These are phyloP conservation scores for Sclerotinia trifoliorum DNA, from an alignment of 2,329 filamentous ascomycete genomes.

Conservation along the genomic window DNA sequence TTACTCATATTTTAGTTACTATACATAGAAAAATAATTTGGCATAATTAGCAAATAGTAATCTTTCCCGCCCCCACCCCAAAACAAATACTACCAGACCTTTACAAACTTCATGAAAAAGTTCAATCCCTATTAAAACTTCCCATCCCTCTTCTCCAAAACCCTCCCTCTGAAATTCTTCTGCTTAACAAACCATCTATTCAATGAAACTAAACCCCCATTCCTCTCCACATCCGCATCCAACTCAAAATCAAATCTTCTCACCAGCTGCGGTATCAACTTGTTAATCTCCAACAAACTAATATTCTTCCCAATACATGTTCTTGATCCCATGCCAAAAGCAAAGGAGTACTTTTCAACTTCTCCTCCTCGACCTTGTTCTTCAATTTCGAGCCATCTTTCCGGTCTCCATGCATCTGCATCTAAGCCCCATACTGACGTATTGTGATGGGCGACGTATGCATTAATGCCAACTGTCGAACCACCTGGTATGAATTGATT, in stretches of 20 bases:
- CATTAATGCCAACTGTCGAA: slow-evolving; percentile 40
- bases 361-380: slow-evolving; percentile 46
- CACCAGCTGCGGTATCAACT: slow-evolving; percentile 44
- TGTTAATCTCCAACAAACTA: slow-evolving; percentile 46
- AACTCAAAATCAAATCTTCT: slow-evolving; percentile 37
- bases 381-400: slow-evolving; percentile 49
- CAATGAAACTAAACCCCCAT: slow-evolving; percentile 26
- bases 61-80: too few relatives aligned
- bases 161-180: slow-evolving; percentile 32
- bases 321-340: slow-evolving; percentile 45
- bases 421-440: slow-evolving; percentile 50
- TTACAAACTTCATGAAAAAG: too few relatives aligned
- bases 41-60: too few relatives aligned
- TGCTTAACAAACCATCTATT: slow-evolving; percentile 39
- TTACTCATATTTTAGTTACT: too few relatives aligned
- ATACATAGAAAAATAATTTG: too few relatives aligned
- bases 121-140: neutral
- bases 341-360: slow-evolving; percentile 47
- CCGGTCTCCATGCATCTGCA: slow-evolving; percentile 49
- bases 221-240: slow-evolving; percentile 24
- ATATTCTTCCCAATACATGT: slow-evolving; percentile 48
- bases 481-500: slow-evolving; percentile 45
- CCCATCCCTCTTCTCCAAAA: slow-evolving; percentile 3
- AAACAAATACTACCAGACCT: neutral
- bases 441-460: slow-evolving; percentile 42